Conservation (phyloP, 169 alveolate species). For the Eimeria falciformis region DNA sequence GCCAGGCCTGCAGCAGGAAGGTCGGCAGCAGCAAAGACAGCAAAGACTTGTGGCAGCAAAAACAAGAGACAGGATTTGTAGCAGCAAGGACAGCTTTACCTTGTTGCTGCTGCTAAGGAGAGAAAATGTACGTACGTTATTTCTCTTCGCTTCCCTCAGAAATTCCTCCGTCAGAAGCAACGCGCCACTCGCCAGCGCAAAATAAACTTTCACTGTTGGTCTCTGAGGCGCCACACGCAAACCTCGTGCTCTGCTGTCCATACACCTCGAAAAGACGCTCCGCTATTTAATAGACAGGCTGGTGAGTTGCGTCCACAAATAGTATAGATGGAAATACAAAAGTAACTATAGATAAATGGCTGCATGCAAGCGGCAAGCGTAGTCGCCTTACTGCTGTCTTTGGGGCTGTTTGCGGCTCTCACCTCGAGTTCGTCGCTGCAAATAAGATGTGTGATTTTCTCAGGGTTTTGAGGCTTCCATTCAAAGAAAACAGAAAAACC, state of each 20-base stretch:
- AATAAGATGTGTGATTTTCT: constrained; percentile 50
- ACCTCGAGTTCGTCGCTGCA: constrained; percentile 56
- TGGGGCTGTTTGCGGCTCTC: background rate
- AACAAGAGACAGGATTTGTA: background rate
- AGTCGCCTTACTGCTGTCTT: no score
- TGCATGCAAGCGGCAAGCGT: no score
- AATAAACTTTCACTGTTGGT: constrained; percentile 64
- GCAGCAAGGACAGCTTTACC: background rate
- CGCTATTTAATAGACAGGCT: no score
- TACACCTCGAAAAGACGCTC: no score
- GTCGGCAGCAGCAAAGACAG: background rate
- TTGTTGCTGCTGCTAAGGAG: background rate
- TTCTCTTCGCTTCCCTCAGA: constrained; percentile 29
- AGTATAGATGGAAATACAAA: no score
- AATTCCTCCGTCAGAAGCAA: constrained; percentile 51
- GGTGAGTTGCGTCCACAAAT: no score
- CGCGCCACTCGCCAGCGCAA: constrained; percentile 63
- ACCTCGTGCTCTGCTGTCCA: background rate
- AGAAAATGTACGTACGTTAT: constrained; percentile 23
- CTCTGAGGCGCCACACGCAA: constrained; percentile 11
- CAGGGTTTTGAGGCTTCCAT: constrained; percentile 58
- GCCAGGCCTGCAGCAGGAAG: constrained; percentile 57
- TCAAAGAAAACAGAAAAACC: constrained; percentile 28
- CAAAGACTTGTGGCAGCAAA: background rate
- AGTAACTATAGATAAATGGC: no score